phyloP scores from a whole-genome alignment of 768 basidiomycete species.

The Tricholoma matsutake region DNA sequence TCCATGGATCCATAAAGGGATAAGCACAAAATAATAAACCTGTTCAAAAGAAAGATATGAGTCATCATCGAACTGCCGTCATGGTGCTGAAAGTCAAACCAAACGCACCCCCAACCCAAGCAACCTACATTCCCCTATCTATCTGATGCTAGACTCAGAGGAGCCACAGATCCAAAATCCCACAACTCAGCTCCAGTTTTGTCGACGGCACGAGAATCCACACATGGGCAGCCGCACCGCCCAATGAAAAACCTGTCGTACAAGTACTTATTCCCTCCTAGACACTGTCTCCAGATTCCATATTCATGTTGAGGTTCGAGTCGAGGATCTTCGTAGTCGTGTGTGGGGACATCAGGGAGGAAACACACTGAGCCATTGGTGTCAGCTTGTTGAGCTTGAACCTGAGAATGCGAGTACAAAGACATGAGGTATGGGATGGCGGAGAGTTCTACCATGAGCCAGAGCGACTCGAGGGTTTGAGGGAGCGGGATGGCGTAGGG shows the following conservation, averaged over 20 bases:
- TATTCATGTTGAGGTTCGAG: neutral
- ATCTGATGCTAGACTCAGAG: too few species aligned
- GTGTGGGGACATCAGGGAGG: neutral
- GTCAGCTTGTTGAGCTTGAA: neutral
- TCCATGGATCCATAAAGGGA: too few species aligned
- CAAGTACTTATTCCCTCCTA: constrained; percentile 1
- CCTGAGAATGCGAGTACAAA: neutral
- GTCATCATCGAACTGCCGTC: too few species aligned
- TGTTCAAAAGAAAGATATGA: too few species aligned
- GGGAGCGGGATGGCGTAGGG: neutral
- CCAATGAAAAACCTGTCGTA: constrained; percentile 1
- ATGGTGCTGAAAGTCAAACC: too few species aligned
- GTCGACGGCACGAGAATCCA: too few species aligned
- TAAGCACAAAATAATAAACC: too few species aligned
- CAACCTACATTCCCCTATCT: too few species aligned
- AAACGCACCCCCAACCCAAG: too few species aligned
- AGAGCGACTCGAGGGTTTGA: neutral
- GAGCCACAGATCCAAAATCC: neutral
- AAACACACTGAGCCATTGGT: too few species aligned
- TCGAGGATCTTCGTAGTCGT: neutral
- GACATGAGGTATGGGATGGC: neutral
- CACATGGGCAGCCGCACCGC: neutral
- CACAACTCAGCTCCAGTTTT: neutral
- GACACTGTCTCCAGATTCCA: neutral
- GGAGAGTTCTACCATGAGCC: neutral